Evolutionary conservation across 352 stramenopile genomes (phyloP), one percentile per base, ranked within the genome.

Genomic region (Phytophthora ramorum): DNA sequence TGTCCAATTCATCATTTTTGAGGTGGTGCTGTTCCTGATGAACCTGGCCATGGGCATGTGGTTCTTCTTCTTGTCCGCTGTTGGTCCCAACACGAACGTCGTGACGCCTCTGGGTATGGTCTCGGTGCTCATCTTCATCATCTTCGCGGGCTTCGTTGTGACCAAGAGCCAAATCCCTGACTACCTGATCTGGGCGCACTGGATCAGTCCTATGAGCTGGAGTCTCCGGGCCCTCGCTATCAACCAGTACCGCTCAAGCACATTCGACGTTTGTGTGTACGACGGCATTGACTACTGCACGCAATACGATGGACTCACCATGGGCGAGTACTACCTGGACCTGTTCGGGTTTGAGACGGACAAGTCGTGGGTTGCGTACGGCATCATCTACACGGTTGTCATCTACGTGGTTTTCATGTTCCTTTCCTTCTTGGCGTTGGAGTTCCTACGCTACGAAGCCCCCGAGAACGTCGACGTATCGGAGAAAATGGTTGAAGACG

Each of bases 61-160:
- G 57, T 80, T 85, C 43, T 75, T 77, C 51, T 58, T 68, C 32
- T 7, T 86, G 34, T 40, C 73, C 2, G 47, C 64, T 37, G 32
- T 37, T 9, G 7, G 32, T 12, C 73, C 76, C 0, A 82, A 70
- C 4, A 17, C 61, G 9, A 66, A 69, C n/a, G 64, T 83, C 20
- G 79, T 66, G 24, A 28, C 24, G 24, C 24, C 24, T 28, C 24
- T 28, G 24, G 24, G 24, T 28, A 28, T 28, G 24, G 20, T 66
- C 85, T 28, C 63, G 6, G 75, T 79, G 35, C 24, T 28, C 3
- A 28, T 28, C 24, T 28, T 28, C 24, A 38, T 77, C 26, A 66
- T 90, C 10, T 87, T 87, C 28, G 69, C 54, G 1, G 81, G 79
- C n/a, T 89, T 87, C 57, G 63, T 87, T 44, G 58, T 87, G n/a